Evolutionary conservation across 495 filamentous ascomycete species (phyloP).

Genomic region (Daldinia caldariorum): DNA sequence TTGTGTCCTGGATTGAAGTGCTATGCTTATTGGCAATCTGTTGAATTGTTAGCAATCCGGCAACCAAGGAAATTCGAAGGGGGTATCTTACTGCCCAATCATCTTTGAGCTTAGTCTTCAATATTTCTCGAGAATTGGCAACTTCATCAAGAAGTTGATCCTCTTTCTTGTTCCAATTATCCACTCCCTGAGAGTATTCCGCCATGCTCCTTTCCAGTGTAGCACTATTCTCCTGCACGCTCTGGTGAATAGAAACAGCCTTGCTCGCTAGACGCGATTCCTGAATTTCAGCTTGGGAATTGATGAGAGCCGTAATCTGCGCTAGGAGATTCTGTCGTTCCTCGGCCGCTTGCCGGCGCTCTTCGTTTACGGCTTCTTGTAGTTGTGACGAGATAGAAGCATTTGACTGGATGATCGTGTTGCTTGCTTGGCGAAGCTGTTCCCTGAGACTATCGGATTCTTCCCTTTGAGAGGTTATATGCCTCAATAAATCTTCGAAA

Average conservation of each 20-base stretch:
- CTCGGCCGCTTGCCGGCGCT: slow-evolving; percentile 73
- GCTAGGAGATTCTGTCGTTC: slow-evolving; percentile 78
- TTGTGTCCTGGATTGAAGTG: slow-evolving; percentile 78
- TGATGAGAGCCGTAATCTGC: slow-evolving; percentile 80
- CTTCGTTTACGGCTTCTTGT: slow-evolving; percentile 77
- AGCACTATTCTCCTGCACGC: slow-evolving; percentile 68
- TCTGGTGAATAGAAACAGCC: slow-evolving; percentile 67
- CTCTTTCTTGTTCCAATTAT: slow-evolving; percentile 77
- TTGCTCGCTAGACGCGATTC: slow-evolving; percentile 73
- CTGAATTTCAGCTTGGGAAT: slow-evolving; percentile 75
- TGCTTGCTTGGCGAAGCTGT: slow-evolving; percentile 74
- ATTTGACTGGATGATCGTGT: slow-evolving; percentile 71
- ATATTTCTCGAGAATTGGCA: slow-evolving; percentile 71
- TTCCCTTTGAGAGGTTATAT: slow-evolving; percentile 77
- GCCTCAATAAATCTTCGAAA: slow-evolving; percentile 80
- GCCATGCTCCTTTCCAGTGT: slow-evolving; percentile 69
- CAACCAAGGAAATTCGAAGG: background rate
- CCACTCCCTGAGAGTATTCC: slow-evolving; percentile 75
- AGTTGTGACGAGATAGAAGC: slow-evolving; percentile 71
- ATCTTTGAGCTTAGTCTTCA: slow-evolving; percentile 83
- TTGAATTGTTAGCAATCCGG: slow-evolving; percentile 43
- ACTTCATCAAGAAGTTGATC: slow-evolving; percentile 75
- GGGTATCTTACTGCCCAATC: slow-evolving; percentile 79
- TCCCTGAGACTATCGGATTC: slow-evolving; percentile 77
- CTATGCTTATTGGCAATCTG: slow-evolving; percentile 82